Percentiles rank a stretch among this genome's conserved stretches.
These are phyloP conservation scores for Rhizopogon sp. DNA, from an alignment of 768 basidiomycete species.

Conservation along the genomic window DNA sequence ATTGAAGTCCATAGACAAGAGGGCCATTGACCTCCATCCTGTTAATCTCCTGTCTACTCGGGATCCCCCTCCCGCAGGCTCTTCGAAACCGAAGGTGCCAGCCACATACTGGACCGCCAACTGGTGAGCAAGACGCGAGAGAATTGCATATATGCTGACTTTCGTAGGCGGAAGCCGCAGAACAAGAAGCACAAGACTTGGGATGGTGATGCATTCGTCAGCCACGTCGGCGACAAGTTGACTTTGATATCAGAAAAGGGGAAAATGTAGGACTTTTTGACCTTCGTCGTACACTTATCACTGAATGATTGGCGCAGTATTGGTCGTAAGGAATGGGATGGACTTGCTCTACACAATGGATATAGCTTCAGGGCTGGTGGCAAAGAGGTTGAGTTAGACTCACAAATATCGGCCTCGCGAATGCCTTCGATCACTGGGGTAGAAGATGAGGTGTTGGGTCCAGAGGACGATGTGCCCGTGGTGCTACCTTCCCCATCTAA, in stretches of 20 bases:
- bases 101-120: slow-evolving; percentile 61
- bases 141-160: slow-evolving; percentile 2
- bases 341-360: slow-evolving; percentile 38
- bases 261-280: slow-evolving; percentile 45
- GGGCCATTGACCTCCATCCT: slow-evolving; percentile 35
- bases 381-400: slow-evolving; percentile 60
- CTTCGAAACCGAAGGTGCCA: slow-evolving; percentile 8
- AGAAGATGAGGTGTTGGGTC: slow-evolving; percentile 22
- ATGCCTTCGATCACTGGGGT: slow-evolving; percentile 41
- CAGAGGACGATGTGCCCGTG: slow-evolving; percentile 11
- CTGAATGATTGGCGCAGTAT: slow-evolving; percentile 37
- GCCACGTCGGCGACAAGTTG: slow-evolving; percentile 43
- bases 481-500: slow-evolving; percentile 12
- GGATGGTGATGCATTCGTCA: slow-evolving; percentile 75
- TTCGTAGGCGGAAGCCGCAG: slow-evolving; percentile 63
- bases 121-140: slow-evolving; percentile 40
- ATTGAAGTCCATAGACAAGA: slow-evolving; percentile 11
- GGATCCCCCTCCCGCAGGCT: not conserved
- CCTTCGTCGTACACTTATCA: not conserved
- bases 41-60: slow-evolving; percentile 28
- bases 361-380: slow-evolving; percentile 44
- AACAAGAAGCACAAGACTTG: slow-evolving; percentile 79
- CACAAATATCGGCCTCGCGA: slow-evolving; percentile 42
- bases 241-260: slow-evolving; percentile 68
- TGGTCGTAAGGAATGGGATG: slow-evolving; percentile 59